Percentiles rank a stretch among this genome's conserved stretches.
Conservation (phyloP, 352 stramenopile genomes). For the Phytophthora tubulina region DNA sequence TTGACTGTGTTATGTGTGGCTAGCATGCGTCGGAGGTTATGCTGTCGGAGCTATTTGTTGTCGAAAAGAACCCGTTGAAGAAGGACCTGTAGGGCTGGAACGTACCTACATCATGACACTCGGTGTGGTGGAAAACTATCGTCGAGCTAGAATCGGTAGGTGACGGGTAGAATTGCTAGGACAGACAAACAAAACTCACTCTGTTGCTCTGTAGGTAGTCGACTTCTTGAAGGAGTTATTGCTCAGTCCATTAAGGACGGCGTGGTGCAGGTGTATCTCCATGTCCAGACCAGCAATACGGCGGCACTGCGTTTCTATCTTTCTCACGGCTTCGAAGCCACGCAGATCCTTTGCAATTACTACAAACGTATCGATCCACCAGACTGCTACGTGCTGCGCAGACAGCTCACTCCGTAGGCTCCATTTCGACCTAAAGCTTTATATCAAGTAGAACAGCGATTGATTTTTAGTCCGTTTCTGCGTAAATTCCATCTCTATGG, state of each 20-base stretch:
- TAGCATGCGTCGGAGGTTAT: conserved; percentile 82
- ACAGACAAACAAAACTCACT: conserved; percentile 1
- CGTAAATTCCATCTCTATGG: conserved; percentile 14
- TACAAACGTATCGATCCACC: conserved; percentile 95
- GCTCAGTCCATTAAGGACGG: conserved; percentile 44
- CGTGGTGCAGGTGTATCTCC: conserved; percentile 81
- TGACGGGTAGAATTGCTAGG: not conserved
- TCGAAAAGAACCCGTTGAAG: conserved; percentile 69
- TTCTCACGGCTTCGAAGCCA: conserved; percentile 88
- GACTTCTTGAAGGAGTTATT: conserved; percentile 55
- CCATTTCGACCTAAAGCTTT: not conserved
- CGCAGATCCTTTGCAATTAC: conserved; percentile 93
- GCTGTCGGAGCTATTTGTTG: conserved; percentile 93
- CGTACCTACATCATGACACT: conserved; percentile 97
- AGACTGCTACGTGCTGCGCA: conserved; percentile 93
- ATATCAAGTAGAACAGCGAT: conserved; percentile 5
- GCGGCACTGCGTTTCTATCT: conserved; percentile 94
- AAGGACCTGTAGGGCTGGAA: conserved; percentile 20
- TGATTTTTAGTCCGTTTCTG: conserved; percentile 8
- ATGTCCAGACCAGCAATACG: conserved; percentile 94
- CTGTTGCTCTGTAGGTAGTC: conserved; percentile 40
- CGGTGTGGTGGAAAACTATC: conserved; percentile 90
- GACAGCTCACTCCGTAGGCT: conserved; percentile 46
- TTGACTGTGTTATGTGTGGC: conserved; percentile 1
- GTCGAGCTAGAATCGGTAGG: conserved; percentile 79